Base-by-base conservation (phyloP, 2,329 filamentous ascomycete species). In the Aspergillus fijiensis region DNA sequence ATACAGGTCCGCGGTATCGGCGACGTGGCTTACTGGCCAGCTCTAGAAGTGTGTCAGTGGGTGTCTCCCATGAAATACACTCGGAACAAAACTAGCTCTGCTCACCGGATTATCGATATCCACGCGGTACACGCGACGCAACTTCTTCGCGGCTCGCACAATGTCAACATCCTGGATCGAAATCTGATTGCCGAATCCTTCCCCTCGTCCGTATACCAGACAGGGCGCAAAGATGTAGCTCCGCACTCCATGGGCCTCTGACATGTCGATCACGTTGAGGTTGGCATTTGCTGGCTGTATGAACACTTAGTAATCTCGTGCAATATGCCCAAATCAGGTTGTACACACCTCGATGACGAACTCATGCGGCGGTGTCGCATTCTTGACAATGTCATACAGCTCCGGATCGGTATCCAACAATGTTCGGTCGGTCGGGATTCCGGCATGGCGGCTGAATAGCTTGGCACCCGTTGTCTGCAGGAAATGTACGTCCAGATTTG, bases 141-240 rank as follows among this genome's bases (percentile, higher is more conserved):
- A 21, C 2, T 69, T 73, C 51, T 75, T 76, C 0, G 81, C 82
- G 0, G 81, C 80, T 25, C 71, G 71, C 2, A 85, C 78, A 16
- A 84, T 76, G 1, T 77, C 80, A 0, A 79, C 77, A 0, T 79
- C 82, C 64, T 85, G 82, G 51, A 82, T 84, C 2, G 82, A 84
- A 47, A 81, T 81, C 1, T 58, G 61, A 62, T 84, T 83, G 1
- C 81, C 81, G 58, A 83, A 83, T 0, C 82, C 81, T 59, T 79
- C 74, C 3, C 81, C 79, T 57, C 77, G 70, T 6, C 82, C 82
- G 62, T 82, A 84, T 14, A 85, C 83, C 29, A 85, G 79, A 63
- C 82, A 85, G 1, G 82, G 83, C 0, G 71, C 72, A 66, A 85
- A 84, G n/a, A 85, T 77, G 63, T 85, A 85, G 59, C 76, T 79